These are phyloP conservation scores for Penicillium desertorum DNA, from an alignment of 495 filamentous ascomycete species.

Conservation along the genomic window DNA sequence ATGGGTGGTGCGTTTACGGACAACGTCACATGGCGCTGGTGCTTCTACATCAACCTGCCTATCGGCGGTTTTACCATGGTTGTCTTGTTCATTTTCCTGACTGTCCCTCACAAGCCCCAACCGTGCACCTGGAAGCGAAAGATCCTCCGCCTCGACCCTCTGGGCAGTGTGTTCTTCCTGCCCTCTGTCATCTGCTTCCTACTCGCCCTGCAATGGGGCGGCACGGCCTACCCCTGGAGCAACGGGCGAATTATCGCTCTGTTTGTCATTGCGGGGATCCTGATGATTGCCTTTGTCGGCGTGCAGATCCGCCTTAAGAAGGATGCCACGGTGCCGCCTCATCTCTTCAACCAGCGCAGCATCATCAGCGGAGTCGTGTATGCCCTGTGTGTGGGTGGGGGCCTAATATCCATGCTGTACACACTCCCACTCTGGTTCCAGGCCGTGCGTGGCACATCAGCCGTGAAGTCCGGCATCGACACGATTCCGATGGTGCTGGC, in stretches of 20 bases:
- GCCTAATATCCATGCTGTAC: slow-evolving; percentile 49
- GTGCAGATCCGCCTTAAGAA: slow-evolving; percentile 48
- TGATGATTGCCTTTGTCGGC: slow-evolving; percentile 43
- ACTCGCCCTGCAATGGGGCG: slow-evolving; percentile 62
- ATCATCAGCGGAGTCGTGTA: slow-evolving; percentile 47
- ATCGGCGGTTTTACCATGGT: slow-evolving; percentile 53
- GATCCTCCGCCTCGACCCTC: slow-evolving; percentile 47
- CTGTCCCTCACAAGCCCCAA: slow-evolving; percentile 20
- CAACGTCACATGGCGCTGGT: slow-evolving; percentile 55
- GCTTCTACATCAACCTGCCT: slow-evolving; percentile 66
- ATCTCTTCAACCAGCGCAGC: slow-evolving; percentile 56
- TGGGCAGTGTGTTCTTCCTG: slow-evolving; percentile 51
- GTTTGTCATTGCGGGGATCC: slow-evolving; percentile 47
- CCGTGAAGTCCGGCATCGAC: slow-evolving; percentile 38
- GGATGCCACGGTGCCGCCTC: slow-evolving; percentile 54
- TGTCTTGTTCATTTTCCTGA: slow-evolving; percentile 51
- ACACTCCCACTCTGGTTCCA: slow-evolving; percentile 79
- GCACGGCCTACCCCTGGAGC: slow-evolving; percentile 55
- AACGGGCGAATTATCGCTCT: slow-evolving; percentile 54
- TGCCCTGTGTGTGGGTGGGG: slow-evolving; percentile 25
- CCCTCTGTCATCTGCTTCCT: slow-evolving; percentile 53
- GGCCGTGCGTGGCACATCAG: slow-evolving; percentile 44
- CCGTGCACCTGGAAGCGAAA: slow-evolving; percentile 29
- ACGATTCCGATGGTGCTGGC: slow-evolving; percentile 46
- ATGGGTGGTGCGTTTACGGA: slow-evolving; percentile 36